A percentile compares a stretch with the other conserved stretches of the same genome.
Evolutionary conservation across 352 stramenopile genomes (phyloP).

Genomic region (Salisapilia sapeloensis): DNA sequence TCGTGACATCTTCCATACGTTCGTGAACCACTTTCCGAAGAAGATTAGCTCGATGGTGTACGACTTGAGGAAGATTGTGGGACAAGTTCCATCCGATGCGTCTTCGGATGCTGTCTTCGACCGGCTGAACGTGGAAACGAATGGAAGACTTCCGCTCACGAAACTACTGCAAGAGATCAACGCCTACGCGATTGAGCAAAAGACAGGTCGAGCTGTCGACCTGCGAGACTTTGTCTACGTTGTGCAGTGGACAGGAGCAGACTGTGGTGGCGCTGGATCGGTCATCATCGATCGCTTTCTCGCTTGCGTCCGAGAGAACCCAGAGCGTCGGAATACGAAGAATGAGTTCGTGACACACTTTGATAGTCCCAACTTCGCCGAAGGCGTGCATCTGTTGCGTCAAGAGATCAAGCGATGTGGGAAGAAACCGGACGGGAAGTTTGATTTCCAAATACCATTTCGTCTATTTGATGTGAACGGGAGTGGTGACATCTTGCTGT

Average conservation of each 20-base stretch:
- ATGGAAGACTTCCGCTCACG: constrained; percentile 43
- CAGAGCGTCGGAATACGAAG: constrained; percentile 68
- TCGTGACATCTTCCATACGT: constrained; percentile 41
- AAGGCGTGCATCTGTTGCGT: constrained; percentile 47
- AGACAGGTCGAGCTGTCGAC: constrained; percentile 23
- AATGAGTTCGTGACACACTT: constrained; percentile 71
- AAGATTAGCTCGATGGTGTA: constrained; percentile 65
- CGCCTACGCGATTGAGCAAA: constrained; percentile 28
- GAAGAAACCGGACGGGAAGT: constrained; percentile 65
- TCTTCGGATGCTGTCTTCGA: constrained; percentile 38
- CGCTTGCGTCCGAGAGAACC: constrained; percentile 37
- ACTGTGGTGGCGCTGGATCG: constrained; percentile 41
- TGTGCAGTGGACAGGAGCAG: constrained; percentile 53
- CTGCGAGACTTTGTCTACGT: constrained; percentile 62
- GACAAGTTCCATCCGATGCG: constrained; percentile 12
- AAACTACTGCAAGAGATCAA: constrained; percentile 43
- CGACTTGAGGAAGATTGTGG: constrained; percentile 52
- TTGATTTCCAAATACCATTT: constrained; percentile 55
- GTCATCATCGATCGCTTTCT: constrained; percentile 67
- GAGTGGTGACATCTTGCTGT: constrained; percentile 45
- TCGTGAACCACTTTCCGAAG: constrained; percentile 66
- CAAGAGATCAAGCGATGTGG: constrained; percentile 56
- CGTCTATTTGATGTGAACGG: constrained; percentile 55
- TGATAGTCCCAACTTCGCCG: constrained; percentile 58
- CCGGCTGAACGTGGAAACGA: constrained; percentile 49